Conservation (phyloP, 179 eudicot species). For the Beta macrorhiza region DNA sequence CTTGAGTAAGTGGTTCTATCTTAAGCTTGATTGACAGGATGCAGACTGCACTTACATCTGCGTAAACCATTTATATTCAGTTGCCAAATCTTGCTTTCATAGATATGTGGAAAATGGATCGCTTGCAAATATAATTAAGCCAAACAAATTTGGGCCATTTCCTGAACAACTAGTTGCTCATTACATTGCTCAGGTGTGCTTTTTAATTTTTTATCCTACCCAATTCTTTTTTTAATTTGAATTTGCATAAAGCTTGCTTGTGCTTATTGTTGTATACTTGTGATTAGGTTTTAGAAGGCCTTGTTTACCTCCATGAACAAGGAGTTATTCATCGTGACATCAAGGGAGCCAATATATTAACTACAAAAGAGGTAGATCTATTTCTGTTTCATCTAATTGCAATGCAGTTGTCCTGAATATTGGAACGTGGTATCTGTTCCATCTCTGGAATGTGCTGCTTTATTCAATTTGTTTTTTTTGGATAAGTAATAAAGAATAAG, state of each 20-base stretch:
- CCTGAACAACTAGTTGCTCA: conserved; percentile 98
- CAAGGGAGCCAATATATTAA: conserved; percentile 97
- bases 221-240: too few relatives aligned
- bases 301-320: conserved; percentile 97
- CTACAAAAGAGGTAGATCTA: conserved; percentile 82
- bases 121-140: conserved; percentile 96
- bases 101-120: conserved; percentile 99
- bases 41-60: background rate
- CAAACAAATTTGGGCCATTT: conserved; percentile 98
- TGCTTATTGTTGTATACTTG: conserved; percentile 14
- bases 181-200: conserved; percentile 86
- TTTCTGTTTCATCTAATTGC: conserved; percentile 1
- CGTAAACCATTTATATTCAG: conserved; percentile 13
- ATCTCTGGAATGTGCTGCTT: background rate
- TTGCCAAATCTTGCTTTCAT: conserved; percentile 21
- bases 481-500: too few relatives aligned
- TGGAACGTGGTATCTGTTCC: background rate
- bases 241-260: background rate
- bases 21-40: conserved; percentile 4
- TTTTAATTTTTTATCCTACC: conserved; percentile 7
- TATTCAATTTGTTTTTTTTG: background rate
- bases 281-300: conserved; percentile 86
- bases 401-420: conserved; percentile 7
- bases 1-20: conserved; percentile 70
- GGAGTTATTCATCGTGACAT: conserved; percentile 99